Evolutionary conservation across 176 grass and related monocot genomes (phyloP), one percentile per base, ranked within the genome.

Genomic region (Aegilops sharonensis): DNA sequence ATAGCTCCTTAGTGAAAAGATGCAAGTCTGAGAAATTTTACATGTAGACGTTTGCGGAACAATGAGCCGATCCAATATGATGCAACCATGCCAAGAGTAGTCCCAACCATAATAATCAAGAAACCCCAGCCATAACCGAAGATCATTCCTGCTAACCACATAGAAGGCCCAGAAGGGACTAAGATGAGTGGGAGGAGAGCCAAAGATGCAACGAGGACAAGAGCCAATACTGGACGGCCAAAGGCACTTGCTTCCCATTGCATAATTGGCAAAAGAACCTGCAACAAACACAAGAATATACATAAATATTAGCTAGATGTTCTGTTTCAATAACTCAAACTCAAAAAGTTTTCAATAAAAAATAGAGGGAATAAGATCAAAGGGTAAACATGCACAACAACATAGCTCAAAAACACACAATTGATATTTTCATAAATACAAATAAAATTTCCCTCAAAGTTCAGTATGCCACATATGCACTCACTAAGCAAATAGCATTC

Each of bases 101-200:
- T 99, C 45, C 97, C 97, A 6, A 87, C 92, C 94, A 99, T 99
- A 79, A 99, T 99, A 83, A 99, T 99, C 69, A 99, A 79, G 88
- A 99, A 99, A 68, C 97, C 97, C 81, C 93, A 93, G 59, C 97
- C 97, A 68, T 99, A 99, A 62, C 97, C 97, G 85, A 99, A 99
- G 57, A 96, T 99, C 94, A 99, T 99, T 83, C 97, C 97, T 47
- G 97, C 94, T 80, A 99, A 69, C 94, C 94, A 99, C 97, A 99
- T 99, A 40, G 97, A 99, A 54, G 97, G 97, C 59, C 92, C 97
- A 83, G 97, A 99, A 80, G 97, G 94, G 43, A 99, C 39, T 80
- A 99, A 87, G 84, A 94, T 60, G 86, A 94, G 74, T 37, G 94
- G 97, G 25, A 96, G 95, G 68, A 99, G 81, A 50, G 94, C 97